Percentiles rank a stretch among this genome's conserved stretches.
Evolutionary conservation across 495 filamentous ascomycete species (phyloP).

Genomic region (Talaromyces adpressus): DNA sequence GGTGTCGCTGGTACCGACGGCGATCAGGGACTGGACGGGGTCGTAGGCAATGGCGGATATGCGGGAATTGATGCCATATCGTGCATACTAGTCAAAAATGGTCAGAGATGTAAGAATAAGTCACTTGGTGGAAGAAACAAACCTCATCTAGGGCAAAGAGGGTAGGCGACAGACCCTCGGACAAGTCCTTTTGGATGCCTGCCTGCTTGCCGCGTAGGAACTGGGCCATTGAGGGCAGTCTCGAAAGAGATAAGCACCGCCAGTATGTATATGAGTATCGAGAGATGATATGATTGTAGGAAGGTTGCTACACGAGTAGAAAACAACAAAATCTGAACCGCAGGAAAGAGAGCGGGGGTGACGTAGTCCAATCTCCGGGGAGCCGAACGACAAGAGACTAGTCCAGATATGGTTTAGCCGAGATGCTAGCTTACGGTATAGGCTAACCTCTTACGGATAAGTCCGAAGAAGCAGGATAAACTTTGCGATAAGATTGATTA

Average conservation of each 20-base stretch:
- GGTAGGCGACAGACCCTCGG: slow-evolving; percentile 64
- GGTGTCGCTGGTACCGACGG: slow-evolving; percentile 82
- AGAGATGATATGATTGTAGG: not conserved
- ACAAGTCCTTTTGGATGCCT: slow-evolving; percentile 85
- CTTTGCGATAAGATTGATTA: not conserved
- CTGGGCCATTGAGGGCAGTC: slow-evolving; percentile 54
- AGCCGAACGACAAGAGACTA: not conserved
- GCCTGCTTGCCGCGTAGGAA: slow-evolving; percentile 90
- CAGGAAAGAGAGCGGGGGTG: not conserved
- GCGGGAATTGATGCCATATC: slow-evolving; percentile 85
- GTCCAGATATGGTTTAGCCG: not conserved
- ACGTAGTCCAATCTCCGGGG: not conserved
- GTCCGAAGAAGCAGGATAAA: not conserved
- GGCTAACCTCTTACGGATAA: not conserved
- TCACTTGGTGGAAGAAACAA: slow-evolving; percentile 17
- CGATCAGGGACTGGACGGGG: slow-evolving; percentile 86
- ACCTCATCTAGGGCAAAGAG: slow-evolving; percentile 79
- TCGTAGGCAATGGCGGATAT: slow-evolving; percentile 81
- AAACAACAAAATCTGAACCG: not conserved
- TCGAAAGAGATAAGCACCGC: not conserved
- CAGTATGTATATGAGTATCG: not conserved
- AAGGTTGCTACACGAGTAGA: not conserved
- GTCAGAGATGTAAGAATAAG: slow-evolving; percentile 9
- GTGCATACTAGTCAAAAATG: slow-evolving; percentile 49
- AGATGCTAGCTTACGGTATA: not conserved